A percentile compares a stretch with the other conserved stretches of the same genome.
Evolutionary conservation across 768 basidiomycete species (phyloP).

Genomic region (Cantharellus anzutake): DNA sequence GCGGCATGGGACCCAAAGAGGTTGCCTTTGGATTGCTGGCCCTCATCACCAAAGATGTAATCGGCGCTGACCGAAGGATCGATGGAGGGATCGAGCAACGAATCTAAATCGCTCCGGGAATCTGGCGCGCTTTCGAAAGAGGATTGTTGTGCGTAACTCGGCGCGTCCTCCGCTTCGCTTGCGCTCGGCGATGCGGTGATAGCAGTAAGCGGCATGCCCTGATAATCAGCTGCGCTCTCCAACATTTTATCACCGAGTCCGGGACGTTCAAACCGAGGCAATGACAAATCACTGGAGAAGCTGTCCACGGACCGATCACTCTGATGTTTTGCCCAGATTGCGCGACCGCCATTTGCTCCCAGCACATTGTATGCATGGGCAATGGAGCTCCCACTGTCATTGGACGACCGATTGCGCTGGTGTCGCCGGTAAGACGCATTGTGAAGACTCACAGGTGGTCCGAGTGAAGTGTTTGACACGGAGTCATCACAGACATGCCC

Average conservation of each 20-base stretch:
- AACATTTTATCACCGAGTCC: slow-evolving; percentile 83
- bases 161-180: slow-evolving; percentile 16
- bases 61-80: slow-evolving; percentile 32
- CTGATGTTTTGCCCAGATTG: slow-evolving; percentile 38
- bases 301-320: slow-evolving; percentile 31
- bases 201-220: slow-evolving; percentile 32
- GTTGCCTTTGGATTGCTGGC: slow-evolving; percentile 18
- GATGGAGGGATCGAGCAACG: slow-evolving; percentile 38
- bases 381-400: slow-evolving; percentile 34
- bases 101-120: slow-evolving; percentile 27
- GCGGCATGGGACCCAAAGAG: slow-evolving; percentile 22
- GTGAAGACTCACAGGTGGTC: slow-evolving; percentile 53
- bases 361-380: slow-evolving; percentile 35
- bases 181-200: slow-evolving; percentile 43
- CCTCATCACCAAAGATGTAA: slow-evolving; percentile 37
- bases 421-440: slow-evolving; percentile 39
- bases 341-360: slow-evolving; percentile 34
- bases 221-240: slow-evolving; percentile 30
- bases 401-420: slow-evolving; percentile 5
- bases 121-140: slow-evolving; percentile 18
- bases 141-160: slow-evolving; percentile 30
- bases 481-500: slow-evolving; percentile 39
- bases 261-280: slow-evolving; percentile 39
- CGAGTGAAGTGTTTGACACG: slow-evolving; percentile 33
- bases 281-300: slow-evolving; percentile 41